Evolutionary conservation across 106 monocot genomes (phyloP), one percentile per base, ranked within the genome.

Genomic region (Gastrodia elata): DNA sequence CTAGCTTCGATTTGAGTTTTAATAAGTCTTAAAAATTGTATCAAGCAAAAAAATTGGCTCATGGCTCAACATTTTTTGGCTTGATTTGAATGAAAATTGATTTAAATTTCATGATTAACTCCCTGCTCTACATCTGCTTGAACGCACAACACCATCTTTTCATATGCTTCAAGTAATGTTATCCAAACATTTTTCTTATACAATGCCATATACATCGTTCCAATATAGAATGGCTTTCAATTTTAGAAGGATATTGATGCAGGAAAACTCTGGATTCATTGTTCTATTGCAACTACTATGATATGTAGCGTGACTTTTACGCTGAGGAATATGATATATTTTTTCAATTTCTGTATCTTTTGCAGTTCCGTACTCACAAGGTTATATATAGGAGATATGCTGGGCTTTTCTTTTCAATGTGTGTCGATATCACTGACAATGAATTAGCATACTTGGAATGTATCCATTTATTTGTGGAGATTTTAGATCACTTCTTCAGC

Each of bases 391-490:
- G 96, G 83, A 87, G 96, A 88, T 96, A 96, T 83, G 96, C 96
- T 65, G 96, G 96, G 38, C 79, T 96, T 24, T 96, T 96, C 75
- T 96, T 96, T 72, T 96, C 96, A 71, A 80, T 96, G 75, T 96
- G 96, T 77, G 96, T 96, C 75, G 96, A 96, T 82, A 96, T 96
- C 61, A 96, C 96, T 28, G 96, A 96, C 77, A 96, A 96, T 77
- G 96, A 96, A 72, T 78, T 96, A 73, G 96, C 96, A 75, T 96
- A 96, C 65, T 80, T 96, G 78, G 96, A 96, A 59, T 88, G 92
- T 79, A 96, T 96, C 77, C 96, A 96, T 86, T 78, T 96, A 52
- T 96, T 96, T 88, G 96, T 96, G 73, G 96, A 96, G 88, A 96
- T 96, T 71, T 65, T 96, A 25, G 96, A 96, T 77, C 96, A 96